Conservation (phyloP, 805 yeast genomes). For the Yarrowia sp. region DNA sequence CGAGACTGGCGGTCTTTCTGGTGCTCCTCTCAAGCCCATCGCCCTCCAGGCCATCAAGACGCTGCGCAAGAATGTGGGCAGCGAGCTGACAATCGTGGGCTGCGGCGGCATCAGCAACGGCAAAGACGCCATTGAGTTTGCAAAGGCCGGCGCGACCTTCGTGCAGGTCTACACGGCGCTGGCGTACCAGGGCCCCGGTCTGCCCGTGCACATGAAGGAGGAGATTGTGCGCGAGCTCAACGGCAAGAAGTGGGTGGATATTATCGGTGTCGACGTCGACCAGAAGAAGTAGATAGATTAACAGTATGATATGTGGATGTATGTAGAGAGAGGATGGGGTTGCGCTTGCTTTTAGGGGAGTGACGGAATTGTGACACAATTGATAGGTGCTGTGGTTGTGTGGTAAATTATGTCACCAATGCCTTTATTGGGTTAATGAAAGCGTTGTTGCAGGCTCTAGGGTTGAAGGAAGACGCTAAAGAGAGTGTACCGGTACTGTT, state of each 20-base stretch:
- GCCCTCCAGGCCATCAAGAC: slow-evolving; percentile 67
- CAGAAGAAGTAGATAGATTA: background rate
- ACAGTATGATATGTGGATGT: too few species aligned
- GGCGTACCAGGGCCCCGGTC: slow-evolving; percentile 90
- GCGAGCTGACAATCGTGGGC: slow-evolving; percentile 74
- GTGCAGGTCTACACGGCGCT: slow-evolving; percentile 85
- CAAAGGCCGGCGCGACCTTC: slow-evolving; percentile 89
- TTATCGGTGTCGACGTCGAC: slow-evolving; percentile 35
- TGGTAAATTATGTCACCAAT: too few species aligned
- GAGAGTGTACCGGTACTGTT: too few species aligned
- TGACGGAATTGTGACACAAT: too few species aligned
- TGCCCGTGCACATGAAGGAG: slow-evolving; percentile 59
- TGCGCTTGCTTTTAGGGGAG: too few species aligned
- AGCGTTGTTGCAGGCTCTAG: too few species aligned
- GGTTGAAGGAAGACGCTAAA: too few species aligned
- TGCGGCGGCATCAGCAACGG: slow-evolving; percentile 94
- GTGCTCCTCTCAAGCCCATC: slow-evolving; percentile 82
- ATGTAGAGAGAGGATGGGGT: too few species aligned
- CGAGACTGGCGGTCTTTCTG: slow-evolving; percentile 87
- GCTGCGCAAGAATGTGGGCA: slow-evolving; percentile 75
- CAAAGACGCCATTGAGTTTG: slow-evolving; percentile 85
- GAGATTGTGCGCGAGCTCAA: slow-evolving; percentile 64
- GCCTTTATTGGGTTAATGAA: too few species aligned
- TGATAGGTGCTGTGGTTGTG: too few species aligned
- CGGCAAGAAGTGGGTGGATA: slow-evolving; percentile 81